These are phyloP conservation scores for Tricholomella constricta DNA, from an alignment of 768 basidiomycete genomes.

Conservation along the genomic window DNA sequence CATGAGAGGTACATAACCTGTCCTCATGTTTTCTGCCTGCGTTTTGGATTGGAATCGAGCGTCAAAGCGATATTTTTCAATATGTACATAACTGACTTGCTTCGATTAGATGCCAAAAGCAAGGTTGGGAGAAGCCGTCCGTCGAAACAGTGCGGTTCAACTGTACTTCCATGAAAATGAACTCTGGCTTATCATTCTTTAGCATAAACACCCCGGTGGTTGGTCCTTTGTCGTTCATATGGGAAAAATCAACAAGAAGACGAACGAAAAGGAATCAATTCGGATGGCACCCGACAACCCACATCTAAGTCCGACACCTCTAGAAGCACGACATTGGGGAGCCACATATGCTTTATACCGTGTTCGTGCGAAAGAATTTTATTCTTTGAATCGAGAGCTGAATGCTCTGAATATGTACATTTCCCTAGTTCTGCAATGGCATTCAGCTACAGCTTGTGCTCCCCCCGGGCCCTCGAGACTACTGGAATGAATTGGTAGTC, in stretches of 20 bases:
- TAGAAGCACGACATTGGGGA: conserved; percentile 91
- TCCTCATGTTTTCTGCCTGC: background rate
- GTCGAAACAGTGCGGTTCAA: conserved; percentile 67
- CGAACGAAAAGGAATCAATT: conserved; percentile 66
- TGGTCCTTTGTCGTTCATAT: conserved; percentile 72
- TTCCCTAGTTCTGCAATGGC: conserved; percentile 67
- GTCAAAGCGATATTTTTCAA: background rate
- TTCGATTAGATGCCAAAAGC: conserved; percentile 75
- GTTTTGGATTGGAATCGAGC: background rate
- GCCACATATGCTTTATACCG: conserved; percentile 87
- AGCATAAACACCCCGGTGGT: conserved; percentile 51
- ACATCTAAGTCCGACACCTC: conserved; percentile 60
- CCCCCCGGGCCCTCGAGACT: conserved; percentile 83
- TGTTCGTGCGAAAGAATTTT: conserved; percentile 49
- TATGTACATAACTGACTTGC: background rate
- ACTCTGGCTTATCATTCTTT: conserved; percentile 11
- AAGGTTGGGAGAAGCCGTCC: conserved; percentile 82
- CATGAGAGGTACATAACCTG: conserved; percentile 62
- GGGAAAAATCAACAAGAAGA: conserved; percentile 69
- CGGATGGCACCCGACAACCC: conserved; percentile 75
- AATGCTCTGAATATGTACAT: conserved; percentile 26
- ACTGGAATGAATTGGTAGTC: conserved; percentile 76
- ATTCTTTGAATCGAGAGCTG: conserved; percentile 11
- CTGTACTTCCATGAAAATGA: conserved; percentile 1
- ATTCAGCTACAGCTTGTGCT: conserved; percentile 74